Conservation (phyloP, 441 rosid species). For the Melastoma candidum region DNA sequence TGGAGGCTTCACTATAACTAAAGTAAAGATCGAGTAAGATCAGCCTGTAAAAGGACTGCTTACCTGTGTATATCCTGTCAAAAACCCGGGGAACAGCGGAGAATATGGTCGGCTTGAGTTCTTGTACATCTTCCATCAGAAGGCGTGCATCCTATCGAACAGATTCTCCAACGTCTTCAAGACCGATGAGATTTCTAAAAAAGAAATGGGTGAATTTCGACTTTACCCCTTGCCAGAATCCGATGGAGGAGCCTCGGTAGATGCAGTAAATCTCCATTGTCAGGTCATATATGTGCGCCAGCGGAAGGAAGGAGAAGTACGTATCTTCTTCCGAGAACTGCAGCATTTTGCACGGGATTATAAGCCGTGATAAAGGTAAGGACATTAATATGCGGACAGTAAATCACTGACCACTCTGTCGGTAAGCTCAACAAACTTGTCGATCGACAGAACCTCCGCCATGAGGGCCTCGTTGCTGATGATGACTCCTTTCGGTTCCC, state of each 20-base stretch:
- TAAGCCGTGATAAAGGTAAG: neutral
- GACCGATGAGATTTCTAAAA: neutral
- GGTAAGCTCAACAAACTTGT: conserved; percentile 43
- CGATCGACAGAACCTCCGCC: conserved; percentile 66
- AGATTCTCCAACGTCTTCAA: neutral
- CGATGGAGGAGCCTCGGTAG: conserved; percentile 64
- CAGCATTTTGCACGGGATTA: conserved; percentile 3
- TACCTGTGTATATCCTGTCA: conserved; percentile 75
- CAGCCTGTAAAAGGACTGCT: neutral
- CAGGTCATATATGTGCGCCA: conserved; percentile 90
- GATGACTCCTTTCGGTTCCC: conserved; percentile 93
- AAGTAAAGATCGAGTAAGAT: neutral
- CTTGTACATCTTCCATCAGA: conserved; percentile 74
- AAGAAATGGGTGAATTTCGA: conserved; percentile 7
- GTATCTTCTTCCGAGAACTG: conserved; percentile 68
- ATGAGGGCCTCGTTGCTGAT: conserved; percentile 53
- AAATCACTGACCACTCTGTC: conserved; percentile 42
- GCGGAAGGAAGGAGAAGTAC: conserved; percentile 82
- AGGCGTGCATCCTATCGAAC: conserved; percentile 50
- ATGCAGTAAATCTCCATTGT: conserved; percentile 69
- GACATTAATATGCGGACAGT: neutral
- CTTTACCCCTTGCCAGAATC: conserved; percentile 87
- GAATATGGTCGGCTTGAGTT: conserved; percentile 71
- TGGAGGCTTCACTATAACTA: neutral
- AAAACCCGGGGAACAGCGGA: conserved; percentile 88